Evolutionary conservation across 441 rosid species (phyloP), one percentile per base, ranked within the genome.

Genomic region (Pelargonium cotyledonis): DNA sequence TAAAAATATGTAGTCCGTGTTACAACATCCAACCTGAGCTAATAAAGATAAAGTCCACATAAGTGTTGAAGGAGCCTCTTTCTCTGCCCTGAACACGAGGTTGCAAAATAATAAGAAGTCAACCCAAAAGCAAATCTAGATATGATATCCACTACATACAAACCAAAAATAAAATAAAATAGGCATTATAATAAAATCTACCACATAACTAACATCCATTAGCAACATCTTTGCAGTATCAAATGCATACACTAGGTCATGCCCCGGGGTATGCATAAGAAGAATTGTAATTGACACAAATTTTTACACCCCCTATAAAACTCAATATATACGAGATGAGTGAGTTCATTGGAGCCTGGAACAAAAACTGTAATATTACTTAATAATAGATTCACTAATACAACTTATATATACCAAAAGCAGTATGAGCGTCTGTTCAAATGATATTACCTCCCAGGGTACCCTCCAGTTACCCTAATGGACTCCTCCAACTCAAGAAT

Each of bases 1-100:
- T 49, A 35, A 40, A 46, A 68, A 3, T 23, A 73, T 67, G 9
- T 66, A 77, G 63, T 19, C 29, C 62, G 23, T 49, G 65, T 35
- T 41, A 49, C 61, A 64, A 58, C 16, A 67, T 5, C 68, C 70
- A 65, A 95, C 99, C 99, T 95, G 98, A 69, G 99, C 97, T 87
- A 89, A 77, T 82, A 90, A 89, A 86, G 89, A 92, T 78, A 95
- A 82, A 71, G 75, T 88, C 98, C 98, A 95, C 84, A 95, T 65
- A 46, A 92, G 90, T 12, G 99, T 92, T 6, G 99, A 88, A 49
- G 98, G 97, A 68, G 95, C 95, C 80, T 95, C 99, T 74, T 85
- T 89, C 68, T 86, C 97, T 76, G 71, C 83, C 85, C 98, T 95
- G 96, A 68, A 70, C 63, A 68, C 75, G 73, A 57, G 49, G 70